These are phyloP conservation scores for Solanum aculeatissimum DNA, from an alignment of 305 asterid genomes.

Conservation along the genomic window DNA sequence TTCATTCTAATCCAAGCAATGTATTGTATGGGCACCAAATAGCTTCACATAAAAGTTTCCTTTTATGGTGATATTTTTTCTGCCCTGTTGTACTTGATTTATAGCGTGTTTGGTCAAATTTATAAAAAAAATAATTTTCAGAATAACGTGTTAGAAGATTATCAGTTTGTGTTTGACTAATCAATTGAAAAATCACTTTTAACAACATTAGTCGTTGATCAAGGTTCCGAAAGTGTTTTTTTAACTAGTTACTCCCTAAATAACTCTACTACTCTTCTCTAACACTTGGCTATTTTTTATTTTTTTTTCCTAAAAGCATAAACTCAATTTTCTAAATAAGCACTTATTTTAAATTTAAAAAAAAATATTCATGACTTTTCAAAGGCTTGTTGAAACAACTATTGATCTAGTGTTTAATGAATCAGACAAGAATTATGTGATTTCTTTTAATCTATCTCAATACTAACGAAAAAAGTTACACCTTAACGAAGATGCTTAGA, in stretches of 20 bases:
- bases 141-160: not conserved
- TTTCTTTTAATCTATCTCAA: not conserved
- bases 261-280: not conserved
- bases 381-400: not conserved
- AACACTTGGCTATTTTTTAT: not conserved
- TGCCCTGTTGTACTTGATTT: not conserved
- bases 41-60: not conserved
- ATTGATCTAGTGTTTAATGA: not conserved
- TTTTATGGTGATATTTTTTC: not conserved
- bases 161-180: not conserved
- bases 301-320: not conserved
- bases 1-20: slow-evolving; percentile 46
- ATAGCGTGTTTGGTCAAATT: not conserved
- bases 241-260: too few relatives aligned
- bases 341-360: not conserved
- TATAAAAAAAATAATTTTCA: not conserved
- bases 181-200: not conserved
- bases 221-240: not conserved
- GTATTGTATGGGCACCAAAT: not conserved
- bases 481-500: not conserved
- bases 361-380: not conserved
- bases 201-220: not conserved
- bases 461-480: not conserved
- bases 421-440: not conserved
- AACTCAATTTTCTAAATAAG: not conserved